These are phyloP conservation scores for Aspergillus nidulans DNA, from an alignment of 495 filamentous ascomycete genomes.

Conservation along the genomic window DNA sequence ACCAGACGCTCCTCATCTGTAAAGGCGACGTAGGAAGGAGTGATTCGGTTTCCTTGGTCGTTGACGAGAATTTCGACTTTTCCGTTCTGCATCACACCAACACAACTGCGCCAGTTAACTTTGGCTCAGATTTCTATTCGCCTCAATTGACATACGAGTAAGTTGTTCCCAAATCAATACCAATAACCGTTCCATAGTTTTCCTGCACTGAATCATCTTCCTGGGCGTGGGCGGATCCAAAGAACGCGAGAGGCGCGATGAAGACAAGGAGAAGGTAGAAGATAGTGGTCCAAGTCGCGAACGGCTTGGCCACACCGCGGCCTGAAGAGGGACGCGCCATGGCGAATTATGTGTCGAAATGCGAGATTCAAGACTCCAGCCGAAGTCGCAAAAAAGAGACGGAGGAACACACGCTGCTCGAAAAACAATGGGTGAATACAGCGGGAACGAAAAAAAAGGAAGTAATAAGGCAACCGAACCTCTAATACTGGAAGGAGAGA, in stretches of 20 bases:
- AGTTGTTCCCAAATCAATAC: conserved; percentile 98
- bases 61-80: conserved; percentile 98
- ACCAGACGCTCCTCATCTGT: conserved; percentile 96
- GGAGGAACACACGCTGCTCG: not conserved
- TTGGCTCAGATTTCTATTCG: not conserved
- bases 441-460: conserved; percentile 6
- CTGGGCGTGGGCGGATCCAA: conserved; percentile 69
- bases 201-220: conserved; percentile 66
- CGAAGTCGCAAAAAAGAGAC: not conserved
- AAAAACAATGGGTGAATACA: not conserved
- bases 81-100: conserved; percentile 98
- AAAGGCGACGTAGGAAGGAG: conserved; percentile 96
- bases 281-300: conserved; percentile 64
- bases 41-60: conserved; percentile 98
- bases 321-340: conserved; percentile 45
- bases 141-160: conserved; percentile 62
- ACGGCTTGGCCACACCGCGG: conserved; percentile 45
- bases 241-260: conserved; percentile 67
- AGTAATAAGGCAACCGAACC: conserved; percentile 14
- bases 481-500: conserved; percentile 1
- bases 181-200: conserved; percentile 84
- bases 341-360: conserved; percentile 14
- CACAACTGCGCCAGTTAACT: conserved; percentile 51
- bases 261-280: conserved; percentile 83
- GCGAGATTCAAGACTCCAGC: not conserved